phyloP scores from a whole-genome alignment of 1,139 yeast species.

The Scheffersomyces segobiensis region DNA sequence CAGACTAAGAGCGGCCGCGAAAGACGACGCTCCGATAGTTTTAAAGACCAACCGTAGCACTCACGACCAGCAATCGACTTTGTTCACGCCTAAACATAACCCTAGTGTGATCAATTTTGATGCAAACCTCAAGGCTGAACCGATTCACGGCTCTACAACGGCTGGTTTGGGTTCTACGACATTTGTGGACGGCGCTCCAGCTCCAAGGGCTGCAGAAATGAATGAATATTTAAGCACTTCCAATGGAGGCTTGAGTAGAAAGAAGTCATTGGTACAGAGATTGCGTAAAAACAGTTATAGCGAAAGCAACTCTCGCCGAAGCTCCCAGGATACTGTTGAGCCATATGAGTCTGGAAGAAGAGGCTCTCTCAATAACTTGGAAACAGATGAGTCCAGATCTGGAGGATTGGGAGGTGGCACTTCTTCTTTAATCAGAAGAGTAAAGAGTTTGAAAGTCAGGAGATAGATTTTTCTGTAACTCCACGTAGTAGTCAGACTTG shows the following conservation, averaged over 20 bases:
- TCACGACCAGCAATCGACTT: slow-evolving; percentile 1
- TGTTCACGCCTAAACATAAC: slow-evolving; percentile 42
- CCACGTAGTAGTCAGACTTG: background rate
- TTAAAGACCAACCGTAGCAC: slow-evolving; percentile 1
- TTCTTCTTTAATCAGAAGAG: slow-evolving; percentile 69
- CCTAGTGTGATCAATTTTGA: slow-evolving; percentile 68
- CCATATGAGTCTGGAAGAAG: slow-evolving; percentile 18
- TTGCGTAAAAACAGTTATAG: slow-evolving; percentile 49
- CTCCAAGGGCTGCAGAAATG: slow-evolving; percentile 46
- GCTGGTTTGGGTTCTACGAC: slow-evolving; percentile 91
- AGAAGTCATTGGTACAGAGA: slow-evolving; percentile 74
- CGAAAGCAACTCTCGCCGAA: slow-evolving; percentile 34
- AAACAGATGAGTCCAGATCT: slow-evolving; percentile 10
- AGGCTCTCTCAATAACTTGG: slow-evolving; percentile 18
- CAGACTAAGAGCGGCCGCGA: slow-evolving; percentile 5
- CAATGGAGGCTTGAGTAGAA: slow-evolving; percentile 56
- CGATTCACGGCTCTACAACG: slow-evolving; percentile 82
- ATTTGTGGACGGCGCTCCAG: slow-evolving; percentile 95
- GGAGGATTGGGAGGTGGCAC: slow-evolving; percentile 12
- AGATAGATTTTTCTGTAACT: slow-evolving; percentile 14
- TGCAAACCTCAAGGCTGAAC: slow-evolving; percentile 63
- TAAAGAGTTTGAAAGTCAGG: slow-evolving; percentile 82
- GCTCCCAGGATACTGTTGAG: slow-evolving; percentile 29
- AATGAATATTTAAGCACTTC: slow-evolving; percentile 28
- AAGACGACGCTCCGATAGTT: slow-evolving; percentile 4